A percentile compares a stretch with the other conserved stretches of the same genome.
Evolutionary conservation across 352 stramenopile genomes (phyloP).

Genomic region (Phytophthora vignae): DNA sequence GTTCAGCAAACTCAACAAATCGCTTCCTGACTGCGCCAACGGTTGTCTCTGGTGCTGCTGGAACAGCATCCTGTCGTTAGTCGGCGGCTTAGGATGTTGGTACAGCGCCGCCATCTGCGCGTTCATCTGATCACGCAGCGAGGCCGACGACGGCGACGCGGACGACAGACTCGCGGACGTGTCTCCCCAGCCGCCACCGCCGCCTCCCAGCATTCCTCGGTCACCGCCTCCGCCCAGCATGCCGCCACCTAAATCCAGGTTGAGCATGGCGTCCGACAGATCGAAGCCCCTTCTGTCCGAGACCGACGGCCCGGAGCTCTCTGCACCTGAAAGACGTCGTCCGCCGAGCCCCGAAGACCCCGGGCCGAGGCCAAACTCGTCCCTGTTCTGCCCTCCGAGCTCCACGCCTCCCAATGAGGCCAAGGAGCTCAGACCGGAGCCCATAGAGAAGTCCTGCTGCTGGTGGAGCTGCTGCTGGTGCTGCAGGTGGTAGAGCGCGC

Average conservation of each 20-base stretch:
- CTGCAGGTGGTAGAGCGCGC: conserved; percentile 50
- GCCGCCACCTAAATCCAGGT: conserved; percentile 38
- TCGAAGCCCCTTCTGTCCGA: conserved; percentile 36
- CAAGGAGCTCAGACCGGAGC: conserved; percentile 23
- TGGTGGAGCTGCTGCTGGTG: conserved; percentile 56
- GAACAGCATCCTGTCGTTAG: conserved; percentile 28
- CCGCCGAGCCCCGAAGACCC: conserved; percentile 4
- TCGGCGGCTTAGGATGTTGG: conserved; percentile 37
- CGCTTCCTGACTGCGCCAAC: conserved; percentile 44
- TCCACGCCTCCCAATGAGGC: conserved; percentile 32
- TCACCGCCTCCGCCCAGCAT: conserved; percentile 16
- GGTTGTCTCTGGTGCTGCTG: conserved; percentile 41
- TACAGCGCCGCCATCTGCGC: conserved; percentile 82
- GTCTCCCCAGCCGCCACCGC: conserved; percentile 22
- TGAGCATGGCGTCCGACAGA: conserved; percentile 56
- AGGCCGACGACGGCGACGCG: conserved; percentile 34
- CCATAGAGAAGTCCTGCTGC: conserved; percentile 23
- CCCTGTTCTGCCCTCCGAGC: conserved; percentile 15
- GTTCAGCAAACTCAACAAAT: conserved; percentile 52
- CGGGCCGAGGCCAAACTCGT: conserved; percentile 23
- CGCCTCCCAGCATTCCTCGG: conserved; percentile 7
- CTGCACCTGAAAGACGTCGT: conserved; percentile 11
- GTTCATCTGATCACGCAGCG: conserved; percentile 79
- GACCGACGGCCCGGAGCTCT: conserved; percentile 11
- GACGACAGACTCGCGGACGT: conserved; percentile 25